Evolutionary conservation across 106 monocot genomes (phyloP).

Genomic region (Agapanthus africanus): DNA sequence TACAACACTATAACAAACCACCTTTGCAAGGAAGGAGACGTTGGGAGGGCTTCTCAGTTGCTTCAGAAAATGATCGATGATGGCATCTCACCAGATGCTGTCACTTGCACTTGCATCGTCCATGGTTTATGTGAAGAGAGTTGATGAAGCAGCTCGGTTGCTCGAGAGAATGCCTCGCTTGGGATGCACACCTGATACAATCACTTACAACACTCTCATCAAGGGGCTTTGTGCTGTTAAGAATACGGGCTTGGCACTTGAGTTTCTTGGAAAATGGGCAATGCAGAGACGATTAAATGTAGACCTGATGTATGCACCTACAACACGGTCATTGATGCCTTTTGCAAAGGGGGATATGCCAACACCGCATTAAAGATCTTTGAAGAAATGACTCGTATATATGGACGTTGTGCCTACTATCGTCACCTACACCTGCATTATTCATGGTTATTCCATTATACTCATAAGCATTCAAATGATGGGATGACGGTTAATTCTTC

Average conservation of each 20-base stretch:
- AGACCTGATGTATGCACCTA: conserved; percentile 26
- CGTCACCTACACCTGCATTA: conserved; percentile 18
- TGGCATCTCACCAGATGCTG: conserved; percentile 15
- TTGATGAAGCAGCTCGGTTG: too few relatives aligned
- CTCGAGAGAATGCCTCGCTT: too few relatives aligned
- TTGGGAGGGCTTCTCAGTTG: conserved; percentile 13
- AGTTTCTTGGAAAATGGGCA: too few relatives aligned
- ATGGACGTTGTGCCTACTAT: conserved; percentile 19
- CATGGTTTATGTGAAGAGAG: too few relatives aligned
- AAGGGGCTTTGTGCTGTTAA: too few relatives aligned
- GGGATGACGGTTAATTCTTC: too few relatives aligned
- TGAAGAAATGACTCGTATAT: conserved; percentile 23
- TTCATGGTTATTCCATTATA: conserved; percentile 2
- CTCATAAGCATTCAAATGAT: too few relatives aligned
- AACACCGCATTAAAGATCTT: conserved; percentile 22
- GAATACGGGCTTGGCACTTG: not conserved
- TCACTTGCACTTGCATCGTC: conserved; percentile 16
- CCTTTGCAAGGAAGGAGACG: conserved; percentile 23
- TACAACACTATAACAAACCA: conserved; percentile 23
- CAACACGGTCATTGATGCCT: conserved; percentile 27
- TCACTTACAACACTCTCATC: too few relatives aligned
- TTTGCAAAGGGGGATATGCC: conserved; percentile 22
- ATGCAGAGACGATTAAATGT: not conserved
- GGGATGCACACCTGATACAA: too few relatives aligned
- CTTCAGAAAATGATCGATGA: conserved; percentile 24